A percentile compares a stretch with the other conserved stretches of the same genome.
Conservation (phyloP, 768 basidiomycete genomes). For the Dendrothele bispora region DNA sequence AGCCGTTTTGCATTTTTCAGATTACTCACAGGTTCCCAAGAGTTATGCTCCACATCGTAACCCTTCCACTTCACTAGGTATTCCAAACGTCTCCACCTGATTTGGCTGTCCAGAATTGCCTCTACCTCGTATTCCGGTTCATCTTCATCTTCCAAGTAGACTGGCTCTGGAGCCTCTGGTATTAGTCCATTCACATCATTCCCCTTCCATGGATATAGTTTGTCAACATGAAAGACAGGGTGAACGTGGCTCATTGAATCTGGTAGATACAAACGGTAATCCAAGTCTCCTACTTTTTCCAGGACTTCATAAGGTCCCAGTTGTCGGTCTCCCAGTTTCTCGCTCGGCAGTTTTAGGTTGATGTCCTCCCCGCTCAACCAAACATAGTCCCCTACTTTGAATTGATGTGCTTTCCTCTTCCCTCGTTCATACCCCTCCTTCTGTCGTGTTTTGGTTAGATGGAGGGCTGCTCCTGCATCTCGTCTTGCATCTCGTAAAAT, state of each 20-base stretch:
- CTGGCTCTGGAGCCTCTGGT: background rate
- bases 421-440: background rate
- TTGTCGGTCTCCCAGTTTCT: conserved; percentile 1
- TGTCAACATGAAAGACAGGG: too few species aligned
- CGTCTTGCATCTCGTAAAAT: too few species aligned
- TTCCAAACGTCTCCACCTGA: background rate
- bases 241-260: background rate
- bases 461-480: too few species aligned
- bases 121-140: background rate
- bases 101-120: background rate
- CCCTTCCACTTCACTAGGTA: background rate
- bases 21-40: too few species aligned
- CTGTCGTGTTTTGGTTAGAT: background rate
- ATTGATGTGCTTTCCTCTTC: background rate
- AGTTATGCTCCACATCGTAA: background rate
- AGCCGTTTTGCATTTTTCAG: too few species aligned
- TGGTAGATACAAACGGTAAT: background rate
- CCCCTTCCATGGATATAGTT: too few species aligned
- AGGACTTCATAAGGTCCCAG: background rate
- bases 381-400: background rate
- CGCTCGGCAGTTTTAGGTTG: background rate
- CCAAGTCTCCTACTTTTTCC: background rate
- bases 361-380: background rate
- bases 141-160: too few species aligned
- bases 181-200: background rate